These are phyloP conservation scores for Alloteropsis angusta DNA, from an alignment of 202 grass and related monocot species.

Conservation along the genomic window DNA sequence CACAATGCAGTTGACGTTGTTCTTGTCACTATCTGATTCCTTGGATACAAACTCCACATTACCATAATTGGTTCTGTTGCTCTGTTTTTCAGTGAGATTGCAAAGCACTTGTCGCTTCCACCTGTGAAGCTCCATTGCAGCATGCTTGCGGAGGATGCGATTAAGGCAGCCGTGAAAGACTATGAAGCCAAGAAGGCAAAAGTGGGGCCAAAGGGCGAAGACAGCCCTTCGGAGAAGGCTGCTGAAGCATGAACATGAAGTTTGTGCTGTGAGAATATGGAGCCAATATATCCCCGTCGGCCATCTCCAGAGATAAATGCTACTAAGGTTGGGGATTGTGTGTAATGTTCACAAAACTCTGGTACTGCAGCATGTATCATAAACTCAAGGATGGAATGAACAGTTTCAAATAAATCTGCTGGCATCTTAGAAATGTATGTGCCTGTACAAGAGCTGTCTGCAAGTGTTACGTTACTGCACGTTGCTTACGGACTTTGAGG, in stretches of 20 bases:
- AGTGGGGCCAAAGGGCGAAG: slow-evolving; percentile 17
- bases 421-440: background rate
- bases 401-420: slow-evolving; percentile 32
- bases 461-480: background rate
- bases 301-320: background rate
- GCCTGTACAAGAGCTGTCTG: background rate
- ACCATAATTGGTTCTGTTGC: background rate
- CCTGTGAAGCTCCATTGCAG: slow-evolving; percentile 97
- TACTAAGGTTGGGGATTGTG: background rate
- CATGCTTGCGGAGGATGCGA: slow-evolving; percentile 95
- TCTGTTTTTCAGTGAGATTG: slow-evolving; percentile 64
- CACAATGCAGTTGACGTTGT: background rate
- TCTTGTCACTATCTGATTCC: background rate
- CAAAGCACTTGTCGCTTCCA: slow-evolving; percentile 91
- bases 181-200: slow-evolving; percentile 76
- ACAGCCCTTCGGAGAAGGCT: slow-evolving; percentile 16
- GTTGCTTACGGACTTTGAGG: background rate
- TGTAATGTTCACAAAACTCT: slow-evolving; percentile 23
- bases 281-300: too few species aligned
- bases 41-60: background rate
- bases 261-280: background rate
- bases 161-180: slow-evolving; percentile 91
- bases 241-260: slow-evolving; percentile 27
- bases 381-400: background rate
- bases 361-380: slow-evolving; percentile 23